Evolutionary conservation across 371 early-diverging fungal species (phyloP), one percentile per base, ranked within the genome.

Genomic region (Capillidium heterosporum): DNA sequence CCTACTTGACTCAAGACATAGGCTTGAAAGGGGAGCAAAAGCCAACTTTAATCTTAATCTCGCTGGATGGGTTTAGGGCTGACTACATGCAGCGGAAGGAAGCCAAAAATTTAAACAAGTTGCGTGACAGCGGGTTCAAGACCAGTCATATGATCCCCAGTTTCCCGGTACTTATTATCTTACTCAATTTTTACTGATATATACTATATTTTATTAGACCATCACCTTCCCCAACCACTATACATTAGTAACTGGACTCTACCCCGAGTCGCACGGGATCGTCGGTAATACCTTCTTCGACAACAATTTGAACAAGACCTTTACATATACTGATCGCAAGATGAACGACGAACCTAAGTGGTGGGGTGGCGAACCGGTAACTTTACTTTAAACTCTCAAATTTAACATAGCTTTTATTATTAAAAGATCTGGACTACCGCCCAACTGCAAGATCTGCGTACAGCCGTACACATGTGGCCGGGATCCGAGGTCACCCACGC

Each of bases 181-280:
- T 35, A 7, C 13, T 35, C 4, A 35, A 35, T 13, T 39, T 29
- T 15, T 21, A 40, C 48, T 43, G 35, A 32, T 23, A 19, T 5
- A 11, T 32, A 32, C 24, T 5, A 11, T 32, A 32, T 26, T 15
- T 35, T 53, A 15, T 23, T 56, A 76, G 76, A 68, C 73, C 26
- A 71, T 85, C 56, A 94, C 95, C 0, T 95, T 95, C 61, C 88
- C 96, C 4, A 95, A 95, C 67, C 95, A 95, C 65, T 94, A 87
- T 68, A 76, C 92, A 0, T 65, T 95, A 27, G 86, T 76, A 1
- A 95, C 96, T 2, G 96, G 96, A 10, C 65, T 94, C 35, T 89
- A 84, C 63, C 94, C 96, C 0, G 85, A 87, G 47, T 68, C 77
- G 3, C 95, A 95, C 62, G 96, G 95, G 7, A 94, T 96, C 54